Conservation (phyloP, 129 eudicot genomes). For the Pittosporum tobira region DNA sequence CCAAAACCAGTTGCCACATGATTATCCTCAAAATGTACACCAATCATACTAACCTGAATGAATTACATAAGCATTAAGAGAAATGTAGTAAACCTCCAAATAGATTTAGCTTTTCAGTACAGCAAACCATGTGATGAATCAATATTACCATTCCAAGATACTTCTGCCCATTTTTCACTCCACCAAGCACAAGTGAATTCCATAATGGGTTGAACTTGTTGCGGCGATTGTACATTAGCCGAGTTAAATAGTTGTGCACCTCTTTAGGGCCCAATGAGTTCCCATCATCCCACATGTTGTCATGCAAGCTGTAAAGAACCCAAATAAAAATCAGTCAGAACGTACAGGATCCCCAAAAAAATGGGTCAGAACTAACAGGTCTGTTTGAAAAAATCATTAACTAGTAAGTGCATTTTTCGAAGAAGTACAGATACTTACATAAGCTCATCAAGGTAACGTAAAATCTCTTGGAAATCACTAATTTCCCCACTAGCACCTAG, state of each 20-base stretch:
- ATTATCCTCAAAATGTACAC: constrained; percentile 74
- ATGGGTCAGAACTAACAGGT: background rate
- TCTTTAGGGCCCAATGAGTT: constrained; percentile 84
- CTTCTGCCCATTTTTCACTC: constrained; percentile 70
- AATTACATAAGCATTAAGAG: background rate
- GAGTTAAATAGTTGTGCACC: constrained; percentile 68
- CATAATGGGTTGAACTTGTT: constrained; percentile 80
- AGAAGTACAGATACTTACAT: constrained; percentile 33
- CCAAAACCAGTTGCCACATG: constrained; percentile 86
- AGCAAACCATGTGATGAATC: background rate
- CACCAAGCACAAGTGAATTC: constrained; percentile 81
- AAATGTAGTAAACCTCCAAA: background rate
- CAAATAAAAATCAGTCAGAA: constrained; percentile 7
- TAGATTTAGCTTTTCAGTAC: background rate
- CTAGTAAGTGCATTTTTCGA: background rate
- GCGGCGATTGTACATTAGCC: constrained; percentile 75
- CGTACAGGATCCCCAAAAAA: too few species aligned
- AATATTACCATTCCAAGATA: constrained; percentile 63
- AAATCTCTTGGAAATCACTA: constrained; percentile 80
- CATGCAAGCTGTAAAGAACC: constrained; percentile 35
- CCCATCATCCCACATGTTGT: constrained; percentile 88
- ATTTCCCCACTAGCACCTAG: constrained; percentile 92
- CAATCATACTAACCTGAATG: constrained; percentile 81
- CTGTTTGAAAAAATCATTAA: too few species aligned
- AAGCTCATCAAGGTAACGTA: constrained; percentile 62